Conservation (phyloP, 768 basidiomycete species). For the Rhodosporidiobolus odoratus region DNA sequence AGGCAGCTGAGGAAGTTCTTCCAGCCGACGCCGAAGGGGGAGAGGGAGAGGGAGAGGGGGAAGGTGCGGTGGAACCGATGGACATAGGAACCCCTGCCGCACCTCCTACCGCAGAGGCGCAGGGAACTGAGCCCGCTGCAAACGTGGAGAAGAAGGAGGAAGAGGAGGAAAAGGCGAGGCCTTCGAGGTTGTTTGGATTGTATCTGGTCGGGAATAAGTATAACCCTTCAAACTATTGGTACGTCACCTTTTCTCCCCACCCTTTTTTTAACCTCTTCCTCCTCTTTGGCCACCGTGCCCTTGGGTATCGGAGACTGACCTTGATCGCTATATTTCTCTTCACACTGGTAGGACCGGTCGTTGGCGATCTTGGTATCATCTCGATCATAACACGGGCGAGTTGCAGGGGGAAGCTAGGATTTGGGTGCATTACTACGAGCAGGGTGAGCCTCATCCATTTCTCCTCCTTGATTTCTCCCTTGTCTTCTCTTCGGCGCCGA, state of each 20-base stretch:
- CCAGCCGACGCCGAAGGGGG: slow-evolving; percentile 26
- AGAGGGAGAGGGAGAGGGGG: slow-evolving; percentile 7
- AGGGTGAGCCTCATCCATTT: slow-evolving; percentile 52
- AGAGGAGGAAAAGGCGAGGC: slow-evolving; percentile 25
- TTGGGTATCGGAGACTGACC: not conserved
- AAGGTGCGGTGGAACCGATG: slow-evolving; percentile 6
- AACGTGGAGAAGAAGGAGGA: slow-evolving; percentile 37
- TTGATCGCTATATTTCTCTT: not conserved
- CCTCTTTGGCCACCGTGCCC: too few species aligned
- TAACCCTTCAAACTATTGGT: slow-evolving; percentile 91
- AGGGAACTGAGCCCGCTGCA: too few species aligned
- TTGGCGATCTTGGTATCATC: slow-evolving; percentile 81
- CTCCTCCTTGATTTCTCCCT: not conserved
- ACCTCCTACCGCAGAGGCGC: not conserved
- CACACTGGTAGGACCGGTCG: slow-evolving; percentile 70
- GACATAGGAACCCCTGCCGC: slow-evolving; percentile 3
- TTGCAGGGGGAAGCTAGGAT: slow-evolving; percentile 61
- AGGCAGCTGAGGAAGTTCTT: slow-evolving; percentile 35
- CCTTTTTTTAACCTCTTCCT: not conserved
- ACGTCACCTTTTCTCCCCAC: slow-evolving; percentile 27
- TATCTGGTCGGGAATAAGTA: slow-evolving; percentile 95
- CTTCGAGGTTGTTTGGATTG: slow-evolving; percentile 54
- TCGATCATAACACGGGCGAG: slow-evolving; percentile 61
- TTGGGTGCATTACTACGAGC: slow-evolving; percentile 95
- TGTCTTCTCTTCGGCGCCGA: not conserved